A percentile compares a stretch with the other conserved stretches of the same genome.
phyloP scores from a whole-genome alignment of 345 rosid species.

The Durio zibethinus region DNA sequence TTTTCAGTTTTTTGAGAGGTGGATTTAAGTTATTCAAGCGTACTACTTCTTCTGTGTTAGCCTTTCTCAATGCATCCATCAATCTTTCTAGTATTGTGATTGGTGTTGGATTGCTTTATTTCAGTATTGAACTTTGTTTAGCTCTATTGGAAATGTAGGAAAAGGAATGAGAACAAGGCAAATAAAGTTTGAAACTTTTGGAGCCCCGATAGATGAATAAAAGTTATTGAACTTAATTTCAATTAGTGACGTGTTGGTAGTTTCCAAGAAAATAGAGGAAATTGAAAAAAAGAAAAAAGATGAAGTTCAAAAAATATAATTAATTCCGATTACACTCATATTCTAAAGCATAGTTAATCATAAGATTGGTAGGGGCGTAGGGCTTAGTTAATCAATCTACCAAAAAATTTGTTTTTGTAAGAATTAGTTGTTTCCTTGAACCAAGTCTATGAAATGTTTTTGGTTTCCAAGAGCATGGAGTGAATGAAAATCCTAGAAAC shows the following conservation, averaged over 20 bases:
- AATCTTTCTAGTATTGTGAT: neutral
- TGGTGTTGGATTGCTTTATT: neutral
- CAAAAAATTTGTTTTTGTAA: neutral
- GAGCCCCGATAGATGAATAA: neutral
- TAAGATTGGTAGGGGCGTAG: neutral
- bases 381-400: neutral
- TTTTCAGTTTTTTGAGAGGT: neutral
- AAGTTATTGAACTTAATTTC: neutral
- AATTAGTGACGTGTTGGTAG: neutral
- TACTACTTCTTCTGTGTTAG: neutral
- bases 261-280: neutral
- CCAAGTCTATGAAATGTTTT: conserved; percentile 4
- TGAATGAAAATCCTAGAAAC: neutral
- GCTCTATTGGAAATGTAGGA: neutral
- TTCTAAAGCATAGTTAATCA: neutral
- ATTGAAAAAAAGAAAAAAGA: neutral
- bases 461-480: neutral
- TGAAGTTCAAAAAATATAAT: neutral
- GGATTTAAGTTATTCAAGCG: neutral
- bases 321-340: neutral
- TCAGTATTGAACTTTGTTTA: neutral
- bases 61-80: neutral
- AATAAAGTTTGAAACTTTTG: neutral
- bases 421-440: neutral
- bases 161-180: neutral